phyloP scores from a whole-genome alignment of 768 basidiomycete genomes.

The Brasilioporus rufonigricans region DNA sequence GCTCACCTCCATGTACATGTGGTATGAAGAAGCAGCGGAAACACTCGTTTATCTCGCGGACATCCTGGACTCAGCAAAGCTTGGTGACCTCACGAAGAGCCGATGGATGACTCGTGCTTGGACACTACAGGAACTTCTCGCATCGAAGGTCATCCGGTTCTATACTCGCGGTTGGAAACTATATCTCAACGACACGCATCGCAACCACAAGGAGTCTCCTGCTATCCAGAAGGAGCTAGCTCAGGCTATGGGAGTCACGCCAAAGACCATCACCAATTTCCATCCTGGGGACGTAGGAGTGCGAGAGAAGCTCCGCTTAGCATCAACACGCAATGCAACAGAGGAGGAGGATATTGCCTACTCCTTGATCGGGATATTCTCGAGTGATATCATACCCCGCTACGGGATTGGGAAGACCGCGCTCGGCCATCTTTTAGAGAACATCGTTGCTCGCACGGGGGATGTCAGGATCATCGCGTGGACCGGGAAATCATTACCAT shows the following conservation, averaged over 20 bases:
- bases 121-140: neutral
- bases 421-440: neutral
- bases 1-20: too few relatives aligned
- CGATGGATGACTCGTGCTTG: neutral
- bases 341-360: neutral
- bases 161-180: neutral
- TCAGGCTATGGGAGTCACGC: neutral
- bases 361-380: neutral
- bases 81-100: neutral
- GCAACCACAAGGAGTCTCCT: neutral
- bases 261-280: neutral
- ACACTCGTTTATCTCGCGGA: neutral
- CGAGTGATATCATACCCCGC: neutral
- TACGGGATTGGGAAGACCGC: too few relatives aligned
- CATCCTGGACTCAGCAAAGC: neutral
- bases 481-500: too few relatives aligned
- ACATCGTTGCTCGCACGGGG: neutral
- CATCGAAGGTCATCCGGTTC: neutral
- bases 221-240: neutral
- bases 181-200: neutral
- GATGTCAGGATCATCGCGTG: too few relatives aligned
- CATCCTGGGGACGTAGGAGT: neutral
- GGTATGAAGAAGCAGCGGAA: neutral
- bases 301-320: too few relatives aligned
- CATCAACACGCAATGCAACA: neutral